These are phyloP conservation scores for Parietaria judaica DNA, from an alignment of 306 rosid genomes.

Conservation along the genomic window DNA sequence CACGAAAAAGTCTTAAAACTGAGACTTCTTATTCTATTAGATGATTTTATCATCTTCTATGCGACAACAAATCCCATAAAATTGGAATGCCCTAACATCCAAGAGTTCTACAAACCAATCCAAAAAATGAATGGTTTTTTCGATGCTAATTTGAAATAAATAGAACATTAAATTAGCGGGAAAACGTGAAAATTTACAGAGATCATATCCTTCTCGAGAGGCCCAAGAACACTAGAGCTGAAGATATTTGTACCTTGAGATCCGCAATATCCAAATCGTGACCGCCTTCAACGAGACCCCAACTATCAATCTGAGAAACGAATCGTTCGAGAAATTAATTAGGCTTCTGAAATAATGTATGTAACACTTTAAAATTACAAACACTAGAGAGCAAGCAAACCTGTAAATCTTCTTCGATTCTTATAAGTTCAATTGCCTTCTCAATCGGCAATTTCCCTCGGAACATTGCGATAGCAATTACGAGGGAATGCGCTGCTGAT, in stretches of 20 bases:
- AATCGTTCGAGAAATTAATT: not conserved
- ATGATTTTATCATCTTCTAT: no score
- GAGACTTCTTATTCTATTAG: no score
- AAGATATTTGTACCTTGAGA: slow-evolving; percentile 68
- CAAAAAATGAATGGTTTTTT: slow-evolving; percentile 17
- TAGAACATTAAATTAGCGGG: not conserved
- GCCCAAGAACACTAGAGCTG: slow-evolving; percentile 68
- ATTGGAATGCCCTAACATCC: not conserved
- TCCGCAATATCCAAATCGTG: slow-evolving; percentile 96
- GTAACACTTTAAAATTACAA: not conserved
- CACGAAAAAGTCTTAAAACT: no score
- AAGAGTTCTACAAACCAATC: slow-evolving; percentile 23
- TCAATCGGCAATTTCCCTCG: slow-evolving; percentile 59
- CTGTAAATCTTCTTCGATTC: slow-evolving; percentile 96
- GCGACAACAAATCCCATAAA: not conserved
- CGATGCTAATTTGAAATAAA: slow-evolving; percentile 8
- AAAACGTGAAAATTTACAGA: not conserved
- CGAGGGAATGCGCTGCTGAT: slow-evolving; percentile 64
- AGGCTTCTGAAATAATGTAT: not conserved
- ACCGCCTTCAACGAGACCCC: slow-evolving; percentile 99
- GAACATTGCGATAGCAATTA: slow-evolving; percentile 52
- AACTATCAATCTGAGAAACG: slow-evolving; percentile 56
- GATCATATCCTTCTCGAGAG: slow-evolving; percentile 52
- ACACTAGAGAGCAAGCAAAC: slow-evolving; percentile 24
- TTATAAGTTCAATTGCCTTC: slow-evolving; percentile 71